Evolutionary conservation across 345 rosid genomes (phyloP).

Genomic region (Excoecaria agallocha): DNA sequence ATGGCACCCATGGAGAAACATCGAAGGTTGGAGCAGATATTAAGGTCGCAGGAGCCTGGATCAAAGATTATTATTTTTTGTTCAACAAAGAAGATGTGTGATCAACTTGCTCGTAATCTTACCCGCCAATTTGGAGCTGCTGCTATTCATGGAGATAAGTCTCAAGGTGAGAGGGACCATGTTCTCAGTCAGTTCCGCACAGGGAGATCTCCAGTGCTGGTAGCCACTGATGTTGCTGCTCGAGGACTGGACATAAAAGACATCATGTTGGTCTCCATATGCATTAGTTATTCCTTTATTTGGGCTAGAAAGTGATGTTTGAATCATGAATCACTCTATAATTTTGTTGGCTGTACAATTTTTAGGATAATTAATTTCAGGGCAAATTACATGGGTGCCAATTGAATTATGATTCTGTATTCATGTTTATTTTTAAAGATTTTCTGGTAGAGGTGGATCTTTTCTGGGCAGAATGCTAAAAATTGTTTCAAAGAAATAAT

Average conservation of each 20-base stretch:
- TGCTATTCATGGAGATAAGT: conserved; percentile 90
- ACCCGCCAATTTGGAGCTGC: conserved; percentile 77
- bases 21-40: conserved; percentile 82
- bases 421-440: background rate
- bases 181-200: conserved; percentile 73
- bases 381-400: background rate
- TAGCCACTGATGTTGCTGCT: conserved; percentile 95
- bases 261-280: conserved; percentile 52
- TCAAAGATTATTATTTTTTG: conserved; percentile 79
- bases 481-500: background rate
- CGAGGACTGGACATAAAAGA: conserved; percentile 90
- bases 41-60: conserved; percentile 84
- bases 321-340: background rate
- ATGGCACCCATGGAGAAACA: conserved; percentile 83
- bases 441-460: background rate
- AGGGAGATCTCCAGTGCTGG: conserved; percentile 80
- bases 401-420: background rate
- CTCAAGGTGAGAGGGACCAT: conserved; percentile 78
- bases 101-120: conserved; percentile 76
- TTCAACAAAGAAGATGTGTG: conserved; percentile 91
- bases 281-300: background rate
- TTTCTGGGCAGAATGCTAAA: background rate
- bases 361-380: background rate
- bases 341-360: background rate
- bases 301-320: background rate